Percentiles rank a stretch among this genome's conserved stretches.
These are phyloP conservation scores for Phytophthora nicotianae DNA, from an alignment of 352 stramenopile genomes.

Conservation along the genomic window DNA sequence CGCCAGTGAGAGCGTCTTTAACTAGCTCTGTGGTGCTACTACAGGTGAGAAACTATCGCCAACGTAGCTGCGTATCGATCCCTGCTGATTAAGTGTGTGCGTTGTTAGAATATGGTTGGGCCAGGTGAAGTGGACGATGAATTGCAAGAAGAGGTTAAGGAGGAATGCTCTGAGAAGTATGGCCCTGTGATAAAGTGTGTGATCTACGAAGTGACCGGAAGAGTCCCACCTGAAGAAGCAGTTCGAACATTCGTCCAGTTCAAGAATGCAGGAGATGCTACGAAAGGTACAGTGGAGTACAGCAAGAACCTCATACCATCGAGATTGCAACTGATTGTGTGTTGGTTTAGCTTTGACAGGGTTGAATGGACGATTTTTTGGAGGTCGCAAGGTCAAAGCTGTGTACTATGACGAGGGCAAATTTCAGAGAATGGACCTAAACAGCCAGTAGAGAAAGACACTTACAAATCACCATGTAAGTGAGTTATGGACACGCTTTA, in stretches of 20 bases:
- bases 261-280: conserved; percentile 58
- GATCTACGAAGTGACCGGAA: conserved; percentile 67
- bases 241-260: conserved; percentile 93
- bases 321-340: background rate
- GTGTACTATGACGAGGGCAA: conserved; percentile 83
- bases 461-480: conserved; percentile 12
- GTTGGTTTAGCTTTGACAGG: conserved; percentile 61
- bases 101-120: conserved; percentile 89
- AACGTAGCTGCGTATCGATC: background rate
- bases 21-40: conserved; percentile 40
- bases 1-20: conserved; percentile 1
- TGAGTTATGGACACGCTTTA: conserved; percentile 21
- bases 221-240: conserved; percentile 63
- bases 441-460: conserved; percentile 30
- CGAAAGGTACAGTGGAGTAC: conserved; percentile 61
- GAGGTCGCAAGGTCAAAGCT: conserved; percentile 83
- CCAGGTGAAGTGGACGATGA: conserved; percentile 90
- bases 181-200: conserved; percentile 79
- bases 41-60: conserved; percentile 23
- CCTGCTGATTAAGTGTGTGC: background rate
- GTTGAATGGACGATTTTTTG: conserved; percentile 91
- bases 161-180: conserved; percentile 87
- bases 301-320: background rate
- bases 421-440: conserved; percentile 73
- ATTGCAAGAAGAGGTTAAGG: conserved; percentile 87